Evolutionary conservation across 2,329 filamentous ascomycete genomes (phyloP).

Genomic region (Pleomassaria siparia): DNA sequence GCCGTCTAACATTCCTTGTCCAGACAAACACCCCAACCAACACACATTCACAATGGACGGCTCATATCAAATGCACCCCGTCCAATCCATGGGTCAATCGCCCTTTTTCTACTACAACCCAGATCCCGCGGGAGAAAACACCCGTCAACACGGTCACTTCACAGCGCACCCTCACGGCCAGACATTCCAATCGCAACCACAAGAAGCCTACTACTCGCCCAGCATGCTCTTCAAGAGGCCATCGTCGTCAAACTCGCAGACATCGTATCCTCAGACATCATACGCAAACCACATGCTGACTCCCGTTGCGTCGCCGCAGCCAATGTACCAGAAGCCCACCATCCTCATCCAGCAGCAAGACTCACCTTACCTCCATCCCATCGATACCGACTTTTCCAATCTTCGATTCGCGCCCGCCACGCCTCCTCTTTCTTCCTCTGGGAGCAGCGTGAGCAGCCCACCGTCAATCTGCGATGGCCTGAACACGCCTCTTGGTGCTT

Average conservation of each 20-base stretch:
- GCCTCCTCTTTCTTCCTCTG: slow-evolving; percentile 80
- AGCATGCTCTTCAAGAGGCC: slow-evolving; percentile 55
- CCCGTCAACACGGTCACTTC: slow-evolving; percentile 74
- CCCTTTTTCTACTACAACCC: slow-evolving; percentile 87
- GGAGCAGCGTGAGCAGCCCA: slow-evolving; percentile 84
- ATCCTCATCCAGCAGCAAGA: slow-evolving; percentile 67
- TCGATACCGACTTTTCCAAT: slow-evolving; percentile 74
- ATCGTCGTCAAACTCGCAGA: slow-evolving; percentile 64
- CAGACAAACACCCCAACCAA: slow-evolving; percentile 24
- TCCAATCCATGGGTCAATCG: slow-evolving; percentile 66
- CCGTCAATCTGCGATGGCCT: slow-evolving; percentile 71
- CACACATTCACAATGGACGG: slow-evolving; percentile 65
- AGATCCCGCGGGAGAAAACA: slow-evolving; percentile 67
- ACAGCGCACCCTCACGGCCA: slow-evolving; percentile 55
- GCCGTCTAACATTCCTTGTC: slow-evolving; percentile 23
- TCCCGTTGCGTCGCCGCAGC: slow-evolving; percentile 73
- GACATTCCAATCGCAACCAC: slow-evolving; percentile 48
- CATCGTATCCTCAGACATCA: slow-evolving; percentile 51
- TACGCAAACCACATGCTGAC: slow-evolving; percentile 68
- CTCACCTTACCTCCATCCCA: slow-evolving; percentile 56
- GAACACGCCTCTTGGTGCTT: slow-evolving; percentile 80
- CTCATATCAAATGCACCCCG: slow-evolving; percentile 55
- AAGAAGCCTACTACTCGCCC: slow-evolving; percentile 47
- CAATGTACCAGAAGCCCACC: slow-evolving; percentile 72
- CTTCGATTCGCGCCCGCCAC: slow-evolving; percentile 78